These are phyloP conservation scores for Aspergillus nanangensis DNA, from an alignment of 495 filamentous ascomycete genomes.

Conservation along the genomic window DNA sequence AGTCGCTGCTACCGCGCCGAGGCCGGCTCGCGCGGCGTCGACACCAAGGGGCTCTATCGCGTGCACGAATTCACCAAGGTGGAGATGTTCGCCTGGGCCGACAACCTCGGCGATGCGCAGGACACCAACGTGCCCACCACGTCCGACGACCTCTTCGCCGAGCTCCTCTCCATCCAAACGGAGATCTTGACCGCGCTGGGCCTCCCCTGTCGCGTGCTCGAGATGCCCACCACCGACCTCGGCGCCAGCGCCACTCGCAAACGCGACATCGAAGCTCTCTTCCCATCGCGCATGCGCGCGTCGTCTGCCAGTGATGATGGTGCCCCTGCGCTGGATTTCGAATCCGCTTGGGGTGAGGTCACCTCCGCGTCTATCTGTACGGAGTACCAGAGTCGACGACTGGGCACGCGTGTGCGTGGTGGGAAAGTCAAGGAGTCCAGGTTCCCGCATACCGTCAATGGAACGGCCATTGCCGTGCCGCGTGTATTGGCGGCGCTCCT, in stretches of 20 bases:
- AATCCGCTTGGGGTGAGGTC: constrained; percentile 91
- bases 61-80: constrained; percentile 99
- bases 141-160: constrained; percentile 62
- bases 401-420: constrained; percentile 64
- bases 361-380: constrained; percentile 88
- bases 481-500: constrained; percentile 85
- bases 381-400: constrained; percentile 84
- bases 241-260: constrained; percentile 85
- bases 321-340: constrained; percentile 40
- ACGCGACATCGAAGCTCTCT: constrained; percentile 88
- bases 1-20: constrained; percentile 92
- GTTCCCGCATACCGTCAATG: constrained; percentile 87
- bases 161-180: constrained; percentile 82
- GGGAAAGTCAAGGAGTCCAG: constrained; percentile 36
- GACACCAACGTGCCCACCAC: constrained; percentile 12
- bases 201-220: constrained; percentile 82
- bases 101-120: constrained; percentile 21
- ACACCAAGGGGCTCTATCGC: constrained; percentile 92
- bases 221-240: constrained; percentile 87
- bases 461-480: constrained; percentile 88
- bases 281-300: constrained; percentile 66
- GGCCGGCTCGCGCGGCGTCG: constrained; percentile 80
- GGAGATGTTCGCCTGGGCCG: constrained; percentile 86
- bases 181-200: constrained; percentile 70
- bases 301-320: constrained; percentile 6